Evolutionary conservation across 1,284 basidiomycete species (phyloP).

Genomic region (Ceratobasidium sp.): DNA sequence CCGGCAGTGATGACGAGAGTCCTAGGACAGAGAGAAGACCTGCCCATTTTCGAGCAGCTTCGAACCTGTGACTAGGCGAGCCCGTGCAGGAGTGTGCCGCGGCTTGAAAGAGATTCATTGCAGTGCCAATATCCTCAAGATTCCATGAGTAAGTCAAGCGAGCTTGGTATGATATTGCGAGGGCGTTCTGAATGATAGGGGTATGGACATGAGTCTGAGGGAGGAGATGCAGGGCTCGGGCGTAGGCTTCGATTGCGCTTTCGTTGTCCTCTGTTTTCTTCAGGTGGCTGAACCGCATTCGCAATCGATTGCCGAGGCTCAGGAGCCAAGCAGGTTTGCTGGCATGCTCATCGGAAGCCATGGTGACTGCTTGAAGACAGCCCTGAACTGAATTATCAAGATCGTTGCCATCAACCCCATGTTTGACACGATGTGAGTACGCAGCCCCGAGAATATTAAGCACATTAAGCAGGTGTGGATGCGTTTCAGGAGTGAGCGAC

Average conservation of each 20-base stretch:
- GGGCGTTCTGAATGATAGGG: too few species aligned
- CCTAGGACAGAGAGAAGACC: too few species aligned
- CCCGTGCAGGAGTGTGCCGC: conserved; percentile 1
- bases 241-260: background rate
- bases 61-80: background rate
- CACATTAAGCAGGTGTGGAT: background rate
- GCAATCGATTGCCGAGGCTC: background rate
- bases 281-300: background rate
- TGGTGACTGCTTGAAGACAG: background rate
- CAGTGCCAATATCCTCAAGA: too few species aligned
- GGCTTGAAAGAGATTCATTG: background rate
- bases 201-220: background rate
- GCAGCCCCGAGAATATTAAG: background rate
- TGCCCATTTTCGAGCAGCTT: background rate
- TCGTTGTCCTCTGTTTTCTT: background rate
- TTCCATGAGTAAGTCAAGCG: too few species aligned
- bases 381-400: conserved; percentile 1
- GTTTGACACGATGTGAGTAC: background rate
- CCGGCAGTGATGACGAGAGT: background rate
- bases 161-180: background rate
- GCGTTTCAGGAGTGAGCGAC: background rate
- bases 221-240: background rate
- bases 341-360: too few species aligned
- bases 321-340: background rate
- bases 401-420: background rate